Evolutionary conservation across 306 rosid species (phyloP), one percentile per base, ranked within the genome.

Genomic region (Castanea mollissima): DNA sequence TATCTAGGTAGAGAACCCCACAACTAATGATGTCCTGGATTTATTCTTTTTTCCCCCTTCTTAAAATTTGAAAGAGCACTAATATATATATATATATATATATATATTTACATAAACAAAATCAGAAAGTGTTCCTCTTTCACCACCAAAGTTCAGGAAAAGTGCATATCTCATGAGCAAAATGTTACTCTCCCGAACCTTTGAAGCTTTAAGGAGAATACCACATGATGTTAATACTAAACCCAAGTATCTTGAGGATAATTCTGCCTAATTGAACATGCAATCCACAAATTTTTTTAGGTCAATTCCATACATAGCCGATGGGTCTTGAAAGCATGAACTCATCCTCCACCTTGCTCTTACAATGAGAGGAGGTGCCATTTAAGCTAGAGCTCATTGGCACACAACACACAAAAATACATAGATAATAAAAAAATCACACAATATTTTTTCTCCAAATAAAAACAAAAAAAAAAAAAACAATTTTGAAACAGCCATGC

Each of bases 341-440:
- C 5, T 49, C 54, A 12, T 13, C 54, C 54, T 49, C 54, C 54
- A 49, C 54, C 1, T 12, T 49, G 54, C 16, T 12, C 2, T 49
- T 49, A 49, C 54, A 49, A 49, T 41, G 54, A 49, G 54, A 49
- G 54, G 54, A 49, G 54, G 54, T 49, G 14, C 1, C 54, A 49
- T 49, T 49, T 49, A 49, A 49, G 54, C 54, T 12, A 49, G 5
- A 12, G 54, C 14, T 49, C 54, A 49, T 49, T 49, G 5, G 72
- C 71, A 65, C 8, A 41, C 71, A 65, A 65, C 13, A 20, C 1
- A 65, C 74, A 74, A 71, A 73, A 68, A 1, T 76, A 18, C 55
- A 69, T 25, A 73, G 71, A 54, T 56, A 27, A 71, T 74, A 27
- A 79, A 55, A 63, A 70, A 59, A 70, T 27, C 19, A 29, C 63